A percentile compares a stretch with the other conserved stretches of the same genome.
Evolutionary conservation across 2,329 filamentous ascomycete species (phyloP).

Genomic region (Fusarium oxysporum): DNA sequence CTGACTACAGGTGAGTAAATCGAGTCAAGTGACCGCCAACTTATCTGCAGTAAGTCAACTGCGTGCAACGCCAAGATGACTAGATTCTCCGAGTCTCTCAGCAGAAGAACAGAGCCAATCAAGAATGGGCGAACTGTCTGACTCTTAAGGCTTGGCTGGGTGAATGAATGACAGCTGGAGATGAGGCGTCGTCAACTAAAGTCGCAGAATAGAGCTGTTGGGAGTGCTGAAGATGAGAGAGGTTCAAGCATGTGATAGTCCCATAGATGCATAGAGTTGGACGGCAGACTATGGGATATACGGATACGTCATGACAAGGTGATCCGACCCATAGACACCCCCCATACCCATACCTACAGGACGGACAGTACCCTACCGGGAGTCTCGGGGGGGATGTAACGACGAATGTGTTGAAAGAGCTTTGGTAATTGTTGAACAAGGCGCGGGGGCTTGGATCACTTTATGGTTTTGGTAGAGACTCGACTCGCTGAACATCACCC

Average conservation of each 20-base stretch:
- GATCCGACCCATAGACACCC: conserved; percentile 3
- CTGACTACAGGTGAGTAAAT: conserved; percentile 23
- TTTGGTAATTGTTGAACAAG: conserved; percentile 12
- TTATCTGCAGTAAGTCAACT: conserved; percentile 31
- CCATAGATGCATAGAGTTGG: conserved; percentile 40
- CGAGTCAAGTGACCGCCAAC: conserved; percentile 31
- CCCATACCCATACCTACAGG: neutral
- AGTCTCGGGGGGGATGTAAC: conserved; percentile 24
- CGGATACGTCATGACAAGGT: conserved; percentile 30
- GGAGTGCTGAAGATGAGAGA: conserved; percentile 9
- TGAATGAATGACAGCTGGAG: conserved; percentile 12
- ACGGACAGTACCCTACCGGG: conserved; percentile 30
- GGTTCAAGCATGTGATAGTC: conserved; percentile 45
- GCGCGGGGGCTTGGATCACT: conserved; percentile 8
- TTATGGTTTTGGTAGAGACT: conserved; percentile 12
- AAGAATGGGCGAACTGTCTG: conserved; percentile 22
- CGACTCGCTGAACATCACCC: neutral
- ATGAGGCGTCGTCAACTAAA: conserved; percentile 31
- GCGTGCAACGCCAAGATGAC: conserved; percentile 34
- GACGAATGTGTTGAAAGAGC: conserved; percentile 26
- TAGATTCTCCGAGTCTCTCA: conserved; percentile 17
- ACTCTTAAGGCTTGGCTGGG: conserved; percentile 16
- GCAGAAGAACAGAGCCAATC: conserved; percentile 16
- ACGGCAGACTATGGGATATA: conserved; percentile 33
- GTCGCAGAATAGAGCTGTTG: conserved; percentile 32